These are phyloP conservation scores for Apodospora peruviana DNA, from an alignment of 495 filamentous ascomycete genomes.

Conservation along the genomic window DNA sequence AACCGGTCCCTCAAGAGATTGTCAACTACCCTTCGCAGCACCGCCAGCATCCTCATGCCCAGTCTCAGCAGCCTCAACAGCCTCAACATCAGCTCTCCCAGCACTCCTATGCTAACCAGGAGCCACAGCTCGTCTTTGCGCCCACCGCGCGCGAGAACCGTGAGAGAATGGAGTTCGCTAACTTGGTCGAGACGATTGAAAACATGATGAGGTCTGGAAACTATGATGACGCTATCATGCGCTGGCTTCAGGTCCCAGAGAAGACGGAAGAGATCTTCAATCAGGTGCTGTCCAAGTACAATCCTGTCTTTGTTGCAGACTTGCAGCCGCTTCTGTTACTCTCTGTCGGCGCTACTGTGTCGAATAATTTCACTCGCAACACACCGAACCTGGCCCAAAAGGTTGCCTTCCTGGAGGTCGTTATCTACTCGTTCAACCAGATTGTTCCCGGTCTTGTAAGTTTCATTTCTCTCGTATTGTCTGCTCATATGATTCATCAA, in stretches of 20 bases:
- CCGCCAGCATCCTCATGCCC: constrained; percentile 10
- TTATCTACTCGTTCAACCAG: constrained; percentile 48
- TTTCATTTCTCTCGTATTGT: constrained; percentile 5
- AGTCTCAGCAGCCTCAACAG: constrained; percentile 10
- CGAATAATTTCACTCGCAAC: constrained; percentile 55
- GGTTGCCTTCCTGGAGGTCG: constrained; percentile 70
- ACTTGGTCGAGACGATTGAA: constrained; percentile 61
- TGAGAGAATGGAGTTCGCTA: constrained; percentile 55
- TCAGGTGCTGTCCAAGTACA: constrained; percentile 66
- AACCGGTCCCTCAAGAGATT: constrained; percentile 12
- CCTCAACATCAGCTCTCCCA: constrained; percentile 24
- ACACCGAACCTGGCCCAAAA: constrained; percentile 49
- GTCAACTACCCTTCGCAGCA: constrained; percentile 20
- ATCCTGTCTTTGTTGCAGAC: constrained; percentile 64
- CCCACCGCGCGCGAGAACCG: constrained; percentile 29
- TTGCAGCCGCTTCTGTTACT: constrained; percentile 73
- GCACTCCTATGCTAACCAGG: constrained; percentile 20
- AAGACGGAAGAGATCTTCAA: constrained; percentile 78
- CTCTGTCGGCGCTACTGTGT: constrained; percentile 78
- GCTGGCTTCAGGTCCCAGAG: constrained; percentile 79
- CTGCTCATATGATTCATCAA: constrained; percentile 6
- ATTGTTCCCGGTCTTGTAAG: constrained; percentile 44
- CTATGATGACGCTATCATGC: constrained; percentile 60
- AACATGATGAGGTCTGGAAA: constrained; percentile 56
- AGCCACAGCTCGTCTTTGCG: constrained; percentile 31